Evolutionary conservation across 306 rosid genomes (phyloP), one percentile per base, ranked within the genome.

Genomic region (Styphnolobium japonicum): DNA sequence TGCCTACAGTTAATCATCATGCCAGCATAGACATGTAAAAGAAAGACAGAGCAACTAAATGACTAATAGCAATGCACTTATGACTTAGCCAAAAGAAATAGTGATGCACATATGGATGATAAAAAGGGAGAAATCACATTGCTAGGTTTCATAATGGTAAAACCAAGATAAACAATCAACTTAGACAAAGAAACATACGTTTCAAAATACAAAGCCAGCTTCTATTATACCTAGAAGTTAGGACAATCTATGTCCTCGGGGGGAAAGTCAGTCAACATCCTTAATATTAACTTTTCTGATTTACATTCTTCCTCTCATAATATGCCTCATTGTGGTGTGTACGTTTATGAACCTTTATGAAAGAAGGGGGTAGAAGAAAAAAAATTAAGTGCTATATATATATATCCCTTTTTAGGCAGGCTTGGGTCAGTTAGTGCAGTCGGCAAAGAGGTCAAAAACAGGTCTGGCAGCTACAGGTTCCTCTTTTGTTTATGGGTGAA

Each of bases 1-100:
- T 92, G 99, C 97, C 99, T 95, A 53, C 77, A 55, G 57, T 80
- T 62, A 82, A 87, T 56, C 68, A 82, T 61, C 58, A 49, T 16
- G 37, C 75, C 25, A 45, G 33, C 29, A 75, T 10, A 29, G 37
- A 40, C 10, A 68, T 29, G 70, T 64, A 33, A 39, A 67, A 73
- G 67, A 36, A 56, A 65, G 43, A 10, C 48, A 14, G 27, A 5
- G n/a, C 8, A 66, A 63, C 62, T 46, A 22, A 46, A 39, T 81
- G 74, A 43, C 58, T 29, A 39, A 40, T 22, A 71, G 22, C 33
- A 65, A 42, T 6, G 71, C 56, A 71, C 65, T 63, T 11, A 61
- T 40, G 36, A 57, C 48, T 46, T 10, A 18, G n/a, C 56, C 36
- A 15, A 76, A 10, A 19, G 21, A 68, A 65, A 70, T 39, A 27